These are phyloP conservation scores for Populus hybrid DNA, from an alignment of 441 rosid species.

Conservation along the genomic window DNA sequence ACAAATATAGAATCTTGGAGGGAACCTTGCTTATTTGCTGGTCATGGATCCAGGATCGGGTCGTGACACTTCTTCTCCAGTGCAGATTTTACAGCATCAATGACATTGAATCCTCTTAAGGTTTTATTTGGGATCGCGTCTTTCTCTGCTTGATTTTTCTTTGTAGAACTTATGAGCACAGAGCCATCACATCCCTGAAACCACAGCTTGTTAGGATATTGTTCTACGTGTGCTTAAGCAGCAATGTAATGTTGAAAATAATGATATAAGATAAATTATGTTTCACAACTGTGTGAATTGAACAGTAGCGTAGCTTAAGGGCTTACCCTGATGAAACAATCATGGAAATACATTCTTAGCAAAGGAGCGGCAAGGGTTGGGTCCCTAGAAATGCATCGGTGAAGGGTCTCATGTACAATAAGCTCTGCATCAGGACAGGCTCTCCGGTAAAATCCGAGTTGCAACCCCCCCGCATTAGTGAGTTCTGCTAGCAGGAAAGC, in stretches of 20 bases:
- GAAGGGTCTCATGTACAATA: conserved; percentile 24
- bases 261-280: not conserved
- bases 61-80: conserved; percentile 40
- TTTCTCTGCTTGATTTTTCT: conserved; percentile 40
- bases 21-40: too few relatives aligned
- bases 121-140: conserved; percentile 28
- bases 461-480: conserved; percentile 28
- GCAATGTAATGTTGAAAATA: not conserved
- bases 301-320: conserved; percentile 14
- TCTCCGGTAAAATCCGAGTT: conserved; percentile 36
- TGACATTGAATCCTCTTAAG: conserved; percentile 33
- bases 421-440: conserved; percentile 45
- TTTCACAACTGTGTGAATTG: too few relatives aligned
- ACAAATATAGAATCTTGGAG: too few relatives aligned
- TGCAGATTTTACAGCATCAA: conserved; percentile 41
- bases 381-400: conserved; percentile 33
- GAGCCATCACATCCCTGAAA: conserved; percentile 63
- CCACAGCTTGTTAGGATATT: not conserved
- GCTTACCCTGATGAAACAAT: conserved; percentile 67
- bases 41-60: too few relatives aligned
- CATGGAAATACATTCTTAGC: conserved; percentile 63
- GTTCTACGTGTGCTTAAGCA: not conserved
- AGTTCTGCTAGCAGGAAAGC: conserved; percentile 15
- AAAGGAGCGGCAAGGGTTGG: conserved; percentile 51
- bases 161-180: conserved; percentile 35